Evolutionary conservation across 176 grass and related monocot species (phyloP).

Genomic region (Paspalum notatum): DNA sequence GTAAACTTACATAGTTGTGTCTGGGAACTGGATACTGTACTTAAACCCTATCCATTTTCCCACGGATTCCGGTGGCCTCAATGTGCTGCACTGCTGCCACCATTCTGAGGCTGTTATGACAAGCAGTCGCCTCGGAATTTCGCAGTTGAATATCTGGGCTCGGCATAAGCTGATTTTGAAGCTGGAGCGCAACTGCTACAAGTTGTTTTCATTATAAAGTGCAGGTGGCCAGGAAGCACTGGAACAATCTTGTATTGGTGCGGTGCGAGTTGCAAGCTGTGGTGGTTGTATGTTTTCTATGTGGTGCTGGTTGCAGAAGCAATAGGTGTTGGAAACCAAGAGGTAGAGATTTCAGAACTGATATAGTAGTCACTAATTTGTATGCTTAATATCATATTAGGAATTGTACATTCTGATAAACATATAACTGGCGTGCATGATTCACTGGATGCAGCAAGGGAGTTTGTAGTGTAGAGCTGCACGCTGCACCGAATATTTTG

Average conservation of each 20-base stretch:
- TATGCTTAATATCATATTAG: constrained; percentile 36
- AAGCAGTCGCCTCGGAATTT: constrained; percentile 26
- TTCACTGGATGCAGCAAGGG: neutral
- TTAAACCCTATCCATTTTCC: constrained; percentile 9
- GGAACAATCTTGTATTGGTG: constrained; percentile 8
- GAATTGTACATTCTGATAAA: constrained; percentile 53
- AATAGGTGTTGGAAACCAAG: neutral
- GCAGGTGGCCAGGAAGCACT: constrained; percentile 17
- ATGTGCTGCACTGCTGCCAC: constrained; percentile 42
- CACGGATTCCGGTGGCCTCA: constrained; percentile 5
- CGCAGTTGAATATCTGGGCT: constrained; percentile 16
- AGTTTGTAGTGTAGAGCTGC: constrained; percentile 16
- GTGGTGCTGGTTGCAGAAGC: constrained; percentile 6
- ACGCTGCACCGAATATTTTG: constrained; percentile 34
- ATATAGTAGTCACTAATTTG: constrained; percentile 7
- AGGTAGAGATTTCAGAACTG: constrained; percentile 20
- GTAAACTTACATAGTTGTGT: constrained; percentile 52
- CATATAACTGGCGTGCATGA: constrained; percentile 4
- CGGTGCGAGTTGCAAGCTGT: neutral
- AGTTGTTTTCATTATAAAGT: constrained; percentile 23
- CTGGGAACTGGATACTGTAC: constrained; percentile 56
- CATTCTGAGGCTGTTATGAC: constrained; percentile 4
- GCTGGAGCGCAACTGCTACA: constrained; percentile 26
- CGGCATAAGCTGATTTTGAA: constrained; percentile 34
- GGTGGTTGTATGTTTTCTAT: constrained; percentile 23